These are phyloP conservation scores for Combretum micranthum DNA, from an alignment of 345 rosid species.

Conservation along the genomic window DNA sequence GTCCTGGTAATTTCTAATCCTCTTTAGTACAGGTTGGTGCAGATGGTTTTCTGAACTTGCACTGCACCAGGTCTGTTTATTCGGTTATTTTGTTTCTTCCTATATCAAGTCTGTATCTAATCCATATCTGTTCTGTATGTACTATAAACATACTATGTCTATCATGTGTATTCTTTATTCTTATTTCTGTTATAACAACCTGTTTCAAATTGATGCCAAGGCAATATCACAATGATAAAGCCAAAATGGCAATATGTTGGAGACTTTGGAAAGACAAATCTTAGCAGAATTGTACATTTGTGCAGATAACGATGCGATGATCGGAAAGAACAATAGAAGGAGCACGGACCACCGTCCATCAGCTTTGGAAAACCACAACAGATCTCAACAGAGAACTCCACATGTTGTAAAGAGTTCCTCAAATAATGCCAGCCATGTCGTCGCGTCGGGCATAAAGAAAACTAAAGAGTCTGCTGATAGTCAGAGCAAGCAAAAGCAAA, in stretches of 20 bases:
- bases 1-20: constrained; percentile 38
- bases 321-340: constrained; percentile 34
- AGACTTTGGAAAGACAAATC: no score
- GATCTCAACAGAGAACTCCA: constrained; percentile 22
- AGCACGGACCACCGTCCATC: constrained; percentile 15
- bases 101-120: not conserved
- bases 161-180: constrained; percentile 1
- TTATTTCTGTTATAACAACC: not conserved
- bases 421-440: constrained; percentile 6
- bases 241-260: no score
- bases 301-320: constrained; percentile 47
- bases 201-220: no score
- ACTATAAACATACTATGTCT: not conserved
- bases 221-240: no score
- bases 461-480: constrained; percentile 13
- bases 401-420: constrained; percentile 15
- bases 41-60: not conserved
- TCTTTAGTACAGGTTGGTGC: not conserved
- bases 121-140: not conserved
- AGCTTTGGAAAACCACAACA: constrained; percentile 21
- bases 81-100: not conserved
- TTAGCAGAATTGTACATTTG: not conserved
- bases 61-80: not conserved
- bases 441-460: constrained; percentile 12
- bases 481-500: constrained; percentile 15